Base-by-base conservation (phyloP, 768 basidiomycete species). In the Coprinopsis marcescibilis region DNA sequence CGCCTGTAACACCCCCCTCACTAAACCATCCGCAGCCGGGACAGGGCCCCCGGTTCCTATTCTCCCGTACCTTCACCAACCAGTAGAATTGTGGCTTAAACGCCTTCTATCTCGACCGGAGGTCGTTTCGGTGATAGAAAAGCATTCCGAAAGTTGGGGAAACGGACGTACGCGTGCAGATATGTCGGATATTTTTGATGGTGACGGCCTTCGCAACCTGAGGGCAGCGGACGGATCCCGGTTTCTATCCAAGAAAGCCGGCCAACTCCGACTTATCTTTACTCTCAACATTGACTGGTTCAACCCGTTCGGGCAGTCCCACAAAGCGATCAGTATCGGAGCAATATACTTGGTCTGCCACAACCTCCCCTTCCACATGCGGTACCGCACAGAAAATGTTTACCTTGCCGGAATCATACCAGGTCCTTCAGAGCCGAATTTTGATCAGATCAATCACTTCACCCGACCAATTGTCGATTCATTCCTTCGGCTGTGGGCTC, bases 391-490 rank as follows among this genome's bases (percentile, higher is more conserved):
- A 1, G 45, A 51, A 17, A 51, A 51, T n/a, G 15, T 51, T 1
- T 71, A 60, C 45, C 48, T 57, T 11, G 55, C 51, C 1, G 68
- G 61, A 0, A 58, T 8, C 12, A 43, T 51, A 2, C 50, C 50
- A 1, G 50, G 50, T 1, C 50, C 50, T 5, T 14, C 29, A 8
- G 57, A 64, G 23, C 67, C 71, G 1, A 53, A 50, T 1, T 41
- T 59, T 0, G 20, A 57, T 0, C 53, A 68, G 29, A 57, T 70
- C 7, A 69, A 71, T 34, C 61, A 68, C 32, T 33, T 65, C 20
- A 52, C 72, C 2, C 7, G 20, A 0, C 65, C 64, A 1, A 57
- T 72, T 11, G 57, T 72, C 8, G 57, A 66, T 35, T 58, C 66
- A 20, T 54, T 72, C 1, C 34, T 64, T 0, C 17, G 39, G 0